Base-by-base conservation (phyloP, 768 basidiomycete species). In the Mrakia blollopis region DNA sequence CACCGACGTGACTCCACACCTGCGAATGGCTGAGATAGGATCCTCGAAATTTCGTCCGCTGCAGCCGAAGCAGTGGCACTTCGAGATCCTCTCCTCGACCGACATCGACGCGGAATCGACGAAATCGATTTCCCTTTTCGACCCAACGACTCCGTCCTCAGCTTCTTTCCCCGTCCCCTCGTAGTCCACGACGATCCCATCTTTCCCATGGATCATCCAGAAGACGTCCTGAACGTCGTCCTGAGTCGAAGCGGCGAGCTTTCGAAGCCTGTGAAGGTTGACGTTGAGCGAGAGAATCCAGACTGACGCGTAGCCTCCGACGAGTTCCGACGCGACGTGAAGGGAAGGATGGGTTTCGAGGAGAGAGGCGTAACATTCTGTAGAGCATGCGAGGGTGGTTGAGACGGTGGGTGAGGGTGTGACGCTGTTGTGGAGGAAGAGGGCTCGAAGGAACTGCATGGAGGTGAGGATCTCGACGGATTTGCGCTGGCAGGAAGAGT, bases 301-400 rank as follows among this genome's bases (percentile, higher is more conserved):
- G 1, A 61, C n/a, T n/a, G 32, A 9, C 60, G 60, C 60, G n/a
- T 16, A 28, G 4, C 60, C 60, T n/a, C 60, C 60, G 3, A 61
- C 32, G 60, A 61, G 60, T 9, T 61, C 60, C 2, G 60, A 10
- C n/a, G 60, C 60, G 0, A n/a, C 60, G 60, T 61, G 60, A 11
- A 61, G 60, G n/a, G 60, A 11, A 16, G 60, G 60, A 61, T 61
- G 60, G 60, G 60, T 61, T 32, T 61, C n/a, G 60, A 61, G 60
- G 60, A 61, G 60, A 4, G 7, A 1, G n/a, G 28, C n/a, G 60
- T 61, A 61, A n/a, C 60, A 61, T 5, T 1, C 23, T 18, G 60
- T 2, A 1, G 60, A 61, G 60, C 60, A 61, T 1, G 60, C 23
- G 60, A 61, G 2, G 60, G n/a, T 30, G 13, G 6, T 61, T 3